A percentile compares a stretch with the other conserved stretches of the same genome.
phyloP scores from a whole-genome alignment of 2,329 filamentous ascomycete genomes.

The Fusarium sp. region DNA sequence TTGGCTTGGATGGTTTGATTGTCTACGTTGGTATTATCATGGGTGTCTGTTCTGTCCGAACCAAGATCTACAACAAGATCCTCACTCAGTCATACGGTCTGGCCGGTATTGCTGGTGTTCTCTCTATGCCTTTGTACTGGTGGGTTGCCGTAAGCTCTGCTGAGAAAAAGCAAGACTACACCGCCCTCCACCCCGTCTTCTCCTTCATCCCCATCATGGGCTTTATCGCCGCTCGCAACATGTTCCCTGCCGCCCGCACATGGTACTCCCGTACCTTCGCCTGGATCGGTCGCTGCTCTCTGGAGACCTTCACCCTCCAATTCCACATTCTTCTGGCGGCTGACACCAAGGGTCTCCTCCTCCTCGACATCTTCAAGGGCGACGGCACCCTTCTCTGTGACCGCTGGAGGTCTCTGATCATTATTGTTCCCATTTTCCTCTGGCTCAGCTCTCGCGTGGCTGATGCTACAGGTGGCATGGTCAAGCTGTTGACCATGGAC shows the following conservation, averaged over 20 bases:
- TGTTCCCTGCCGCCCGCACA: conserved; percentile 30
- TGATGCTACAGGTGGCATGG: conserved; percentile 39
- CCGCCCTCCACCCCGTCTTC: conserved; percentile 65
- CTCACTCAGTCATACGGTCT: conserved; percentile 39
- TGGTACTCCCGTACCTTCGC: conserved; percentile 59
- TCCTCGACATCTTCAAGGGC: conserved; percentile 39
- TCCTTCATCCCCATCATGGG: conserved; percentile 67
- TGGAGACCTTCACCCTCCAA: conserved; percentile 72
- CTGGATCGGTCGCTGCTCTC: conserved; percentile 67
- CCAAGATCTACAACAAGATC: conserved; percentile 38
- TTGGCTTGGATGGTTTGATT: conserved; percentile 66
- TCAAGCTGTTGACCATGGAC: conserved; percentile 37
- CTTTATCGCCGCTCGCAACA: conserved; percentile 66
- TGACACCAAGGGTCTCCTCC: conserved; percentile 64
- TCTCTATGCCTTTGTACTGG: conserved; percentile 48
- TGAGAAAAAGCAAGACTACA: conserved; percentile 56
- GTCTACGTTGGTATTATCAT: conserved; percentile 69
- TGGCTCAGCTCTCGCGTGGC: conserved; percentile 45
- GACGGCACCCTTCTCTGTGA: conserved; percentile 41
- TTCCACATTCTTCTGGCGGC: conserved; percentile 73
- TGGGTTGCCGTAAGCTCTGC: conserved; percentile 51
- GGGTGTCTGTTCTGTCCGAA: conserved; percentile 44
- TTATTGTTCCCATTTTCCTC: conserved; percentile 49
- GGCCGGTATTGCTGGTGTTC: conserved; percentile 31
- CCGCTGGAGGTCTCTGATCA: conserved; percentile 45